Base-by-base conservation (phyloP, 306 rosid genomes). In the Bauhinia variegata region DNA sequence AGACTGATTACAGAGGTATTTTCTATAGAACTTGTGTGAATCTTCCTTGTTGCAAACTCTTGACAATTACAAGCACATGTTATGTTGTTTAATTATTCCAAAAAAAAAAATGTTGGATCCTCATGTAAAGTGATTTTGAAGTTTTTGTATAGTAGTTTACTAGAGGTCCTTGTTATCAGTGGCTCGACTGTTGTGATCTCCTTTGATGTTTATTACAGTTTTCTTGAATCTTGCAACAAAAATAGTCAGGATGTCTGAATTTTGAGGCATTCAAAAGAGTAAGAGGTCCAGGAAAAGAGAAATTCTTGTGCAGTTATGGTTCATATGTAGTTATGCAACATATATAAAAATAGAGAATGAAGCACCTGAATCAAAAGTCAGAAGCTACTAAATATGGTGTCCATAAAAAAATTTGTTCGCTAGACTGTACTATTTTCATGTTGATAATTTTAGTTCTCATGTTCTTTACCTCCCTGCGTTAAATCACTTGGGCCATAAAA, bases 1-100 rank as follows among this genome's bases (percentile, higher is more conserved):
- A 89, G 86, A 80, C 91, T 93, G 47, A 78, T 93, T 68, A 89
- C 97, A 6, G 98, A 89, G 91, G 98, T 89, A 84, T 58, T 49
- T 19, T 11, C 36, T 41, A 8, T 8, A 73, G 33, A 62, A 49
- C 31, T 16, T 75, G 3, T 13, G 51, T 57, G 60, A 19, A 34
- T 16, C 8, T 19, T 4, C 23, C 4, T 12, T 28, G 49, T 19
- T 11, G n/a, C 36, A 32, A 41, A 14, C 28, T 73, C 36, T 6
- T 66, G 39, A 67, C 39, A 23, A 1, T 50, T 63, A 12, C n/a
- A 34, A 14, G 31, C 73, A 65, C 15, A 38, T 52, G 23, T 14
- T 14, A 2, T 0, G 47, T 43, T 63, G 13, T 41, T 57, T 71
- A n/a, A n/a, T 55, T 59, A 32, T 69, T 50, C 41, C 44, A 11